Evolutionary conservation across 2,329 filamentous ascomycete species (phyloP), one percentile per base, ranked within the genome.

Genomic region (Lecanoromycetidae sp.): DNA sequence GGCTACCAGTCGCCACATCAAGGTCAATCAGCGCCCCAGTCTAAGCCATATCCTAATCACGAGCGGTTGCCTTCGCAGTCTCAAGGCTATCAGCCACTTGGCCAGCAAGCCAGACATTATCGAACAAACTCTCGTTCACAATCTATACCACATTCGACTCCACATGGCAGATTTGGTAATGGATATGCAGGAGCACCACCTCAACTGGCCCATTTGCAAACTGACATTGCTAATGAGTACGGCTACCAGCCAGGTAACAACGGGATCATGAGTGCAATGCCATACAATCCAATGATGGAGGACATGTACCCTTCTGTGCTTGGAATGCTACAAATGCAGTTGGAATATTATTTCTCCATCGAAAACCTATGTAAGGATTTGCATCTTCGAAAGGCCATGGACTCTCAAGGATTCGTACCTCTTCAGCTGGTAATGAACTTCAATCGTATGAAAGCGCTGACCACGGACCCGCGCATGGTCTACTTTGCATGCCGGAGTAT

Each of bases 261-360:
- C 29, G 65, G 61, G 15, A 66, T 68, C 4, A 75, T 80, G 70
- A 74, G 69, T 52, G 72, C 77, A 23, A 62, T 76, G 44, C 71
- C 77, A 6, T 82, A 73, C 57, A 69, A 70, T 52, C 70, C 74
- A 34, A 43, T 65, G n/a, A n/a, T n/a, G n/a, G n/a, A 76, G 52
- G 75, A 30, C 22, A 22, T 80, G 48, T 71, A 74, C n/a, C 72
- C 67, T 52, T 71, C 72, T 29, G 57, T 79, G 27, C 65, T 76
- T 53, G 63, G 63, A 60, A 75, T 76, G 74, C 76, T 77, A 58
- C 73, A 70, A 52, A 75, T 71, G 57, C 79, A 81, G 59, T 61
- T 76, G 69, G 87, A 94, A 59, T 98, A 95, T 69, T 98, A 98
- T 66, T 94, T 98, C 67, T 96, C 90, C 0, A 76, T 94, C 23